Conservation (phyloP, 2,329 filamentous ascomycete species). For the Aspergillus fijiensis region DNA sequence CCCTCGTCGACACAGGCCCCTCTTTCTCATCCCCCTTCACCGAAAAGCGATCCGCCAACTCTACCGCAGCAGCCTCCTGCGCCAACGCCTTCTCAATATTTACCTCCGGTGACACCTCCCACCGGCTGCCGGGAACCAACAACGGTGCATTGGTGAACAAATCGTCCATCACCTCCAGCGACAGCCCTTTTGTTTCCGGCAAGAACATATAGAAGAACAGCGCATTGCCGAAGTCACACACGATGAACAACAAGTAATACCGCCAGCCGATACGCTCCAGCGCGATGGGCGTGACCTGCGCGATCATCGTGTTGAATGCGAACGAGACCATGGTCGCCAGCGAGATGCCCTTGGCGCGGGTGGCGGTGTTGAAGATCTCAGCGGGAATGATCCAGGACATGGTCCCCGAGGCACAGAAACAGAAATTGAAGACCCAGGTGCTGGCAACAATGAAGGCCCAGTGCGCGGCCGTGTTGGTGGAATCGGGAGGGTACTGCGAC, state of each 20-base stretch:
- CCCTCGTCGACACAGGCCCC: background rate
- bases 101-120: background rate
- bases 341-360: conserved; percentile 6
- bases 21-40: background rate
- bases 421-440: conserved; percentile 13
- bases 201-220: background rate
- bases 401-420: conserved; percentile 8
- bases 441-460: conserved; percentile 10
- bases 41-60: background rate
- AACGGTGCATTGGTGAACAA: background rate
- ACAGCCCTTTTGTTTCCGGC: background rate
- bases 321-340: conserved; percentile 11
- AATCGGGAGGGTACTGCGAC: conserved; percentile 5
- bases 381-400: conserved; percentile 9
- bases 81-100: background rate
- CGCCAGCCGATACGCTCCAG: conserved; percentile 7
- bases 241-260: background rate
- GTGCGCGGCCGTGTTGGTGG: conserved; percentile 2
- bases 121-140: background rate
- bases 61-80: background rate
- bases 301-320: conserved; percentile 12
- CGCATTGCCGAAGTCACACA: background rate
- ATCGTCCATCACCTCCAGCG: background rate
- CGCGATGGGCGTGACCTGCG: conserved; percentile 7
- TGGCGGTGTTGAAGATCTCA: conserved; percentile 8